These are phyloP conservation scores for Pseudogymnoascus sp. DNA, from an alignment of 2,329 filamentous ascomycete species.

Conservation along the genomic window DNA sequence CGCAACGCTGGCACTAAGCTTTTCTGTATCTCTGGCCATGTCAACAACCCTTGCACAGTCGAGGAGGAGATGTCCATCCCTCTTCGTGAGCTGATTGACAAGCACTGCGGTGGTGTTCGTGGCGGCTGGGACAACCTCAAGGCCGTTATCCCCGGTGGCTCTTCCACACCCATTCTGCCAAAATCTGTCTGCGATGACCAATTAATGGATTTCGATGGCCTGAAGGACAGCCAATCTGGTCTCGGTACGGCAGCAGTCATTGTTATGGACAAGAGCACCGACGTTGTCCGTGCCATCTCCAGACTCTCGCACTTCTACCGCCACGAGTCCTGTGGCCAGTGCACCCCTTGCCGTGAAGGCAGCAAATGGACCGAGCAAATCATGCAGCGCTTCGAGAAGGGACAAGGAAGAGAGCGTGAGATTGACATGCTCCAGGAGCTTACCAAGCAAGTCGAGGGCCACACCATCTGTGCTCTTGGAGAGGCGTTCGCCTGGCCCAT, in stretches of 20 bases:
- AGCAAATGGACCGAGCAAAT: slow-evolving; percentile 99
- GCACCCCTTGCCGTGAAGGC: slow-evolving; percentile 97
- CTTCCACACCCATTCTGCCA: slow-evolving; percentile 90
- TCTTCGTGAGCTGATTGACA: slow-evolving; percentile 90
- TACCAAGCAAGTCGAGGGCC: slow-evolving; percentile 98
- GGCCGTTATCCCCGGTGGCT: slow-evolving; percentile 91
- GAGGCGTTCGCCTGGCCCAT: slow-evolving; percentile 99
- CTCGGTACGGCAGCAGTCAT: slow-evolving; percentile 96
- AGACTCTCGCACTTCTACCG: slow-evolving; percentile 95
- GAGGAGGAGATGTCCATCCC: slow-evolving; percentile 99
- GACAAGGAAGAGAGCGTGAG: slow-evolving; percentile 78
- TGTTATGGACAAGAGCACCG: slow-evolving; percentile 97
- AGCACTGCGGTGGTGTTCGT: slow-evolving; percentile 92
- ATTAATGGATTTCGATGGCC: slow-evolving; percentile 96
- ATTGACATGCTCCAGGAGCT: slow-evolving; percentile 99
- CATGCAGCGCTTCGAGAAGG: slow-evolving; percentile 92
- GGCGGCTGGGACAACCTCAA: slow-evolving; percentile 97
- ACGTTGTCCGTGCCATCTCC: slow-evolving; percentile 89
- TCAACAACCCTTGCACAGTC: slow-evolving; percentile 96
- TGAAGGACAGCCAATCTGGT: slow-evolving; percentile 97
- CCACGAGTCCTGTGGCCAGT: slow-evolving; percentile 97
- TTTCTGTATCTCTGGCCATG: slow-evolving; percentile 95
- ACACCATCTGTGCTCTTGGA: slow-evolving; percentile 94
- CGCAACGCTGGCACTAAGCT: slow-evolving; percentile 96
- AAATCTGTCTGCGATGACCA: slow-evolving; percentile 87